Conservation (phyloP, 1,284 basidiomycete genomes). For the Phellopilus nigrolimitatus region DNA sequence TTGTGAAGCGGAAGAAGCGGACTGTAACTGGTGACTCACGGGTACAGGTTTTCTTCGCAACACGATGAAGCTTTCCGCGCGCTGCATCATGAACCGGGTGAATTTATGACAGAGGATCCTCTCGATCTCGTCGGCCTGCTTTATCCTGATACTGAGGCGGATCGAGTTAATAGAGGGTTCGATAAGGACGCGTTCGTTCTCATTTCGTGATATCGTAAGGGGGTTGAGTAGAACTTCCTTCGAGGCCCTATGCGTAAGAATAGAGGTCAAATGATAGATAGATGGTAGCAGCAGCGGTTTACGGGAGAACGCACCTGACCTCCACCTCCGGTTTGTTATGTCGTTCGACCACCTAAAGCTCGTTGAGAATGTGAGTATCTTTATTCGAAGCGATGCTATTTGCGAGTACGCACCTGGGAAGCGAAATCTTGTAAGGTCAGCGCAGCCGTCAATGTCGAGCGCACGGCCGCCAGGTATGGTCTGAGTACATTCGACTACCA, state of each 20-base stretch:
- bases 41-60: slow-evolving; percentile 90
- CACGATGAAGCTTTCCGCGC: slow-evolving; percentile 96
- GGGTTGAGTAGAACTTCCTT: slow-evolving; percentile 94
- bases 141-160: slow-evolving; percentile 94
- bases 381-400: neutral
- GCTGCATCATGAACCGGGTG: slow-evolving; percentile 98
- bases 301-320: slow-evolving; percentile 52
- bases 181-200: slow-evolving; percentile 94
- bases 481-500: slow-evolving; percentile 77
- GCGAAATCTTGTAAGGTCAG: slow-evolving; percentile 97
- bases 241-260: slow-evolving; percentile 54
- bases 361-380: neutral
- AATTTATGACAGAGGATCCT: slow-evolving; percentile 97
- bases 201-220: slow-evolving; percentile 91
- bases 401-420: slow-evolving; percentile 71
- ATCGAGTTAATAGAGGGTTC: slow-evolving; percentile 98
- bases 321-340: slow-evolving; percentile 98
- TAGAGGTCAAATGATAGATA: neutral
- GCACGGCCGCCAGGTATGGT: slow-evolving; percentile 94
- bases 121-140: slow-evolving; percentile 99
- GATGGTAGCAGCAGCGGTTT: neutral
- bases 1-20: slow-evolving; percentile 13
- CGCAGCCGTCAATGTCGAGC: slow-evolving; percentile 95
- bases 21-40: slow-evolving; percentile 40
- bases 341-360: slow-evolving; percentile 81